Base-by-base conservation (phyloP, 371 early-diverging fungal genomes). In the Apophysomyces elegans region DNA sequence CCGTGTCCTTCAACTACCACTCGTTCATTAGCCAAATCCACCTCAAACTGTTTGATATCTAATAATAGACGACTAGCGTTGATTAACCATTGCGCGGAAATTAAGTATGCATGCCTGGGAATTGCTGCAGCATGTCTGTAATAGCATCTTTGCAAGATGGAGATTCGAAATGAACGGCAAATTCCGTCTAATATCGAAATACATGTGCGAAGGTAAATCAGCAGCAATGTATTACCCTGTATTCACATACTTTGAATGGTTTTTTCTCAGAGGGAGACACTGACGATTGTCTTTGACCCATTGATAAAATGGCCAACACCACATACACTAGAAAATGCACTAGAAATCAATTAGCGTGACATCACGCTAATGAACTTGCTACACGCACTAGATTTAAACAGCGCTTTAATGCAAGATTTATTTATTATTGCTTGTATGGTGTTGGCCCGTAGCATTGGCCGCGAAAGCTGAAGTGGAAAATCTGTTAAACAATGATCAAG, bases 111-210 rank as follows among this genome's bases (percentile, higher is more conserved):
- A 59, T 79, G 83, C 85, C 87, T 41, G 83, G 70, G 37, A 77
- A 71, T 1, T 69, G 50, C 5, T 84, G 64, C 11, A 91, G 79
- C 7, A 83, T 84, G 26, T 77, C 77, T 39, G 72, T 77, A 38
- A 91, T 79, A 58, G 82, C 83, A 37, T 85, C 72, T 0, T 87
- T 92, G 62, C 92, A 91, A 36, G 85, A 81, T 69, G 86, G 79
- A 57, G 92, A 91, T 7, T 90, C 86, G 88, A 91, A 88, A 70
- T 90, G 86, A 46, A 91, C 92, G 8, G 92, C 91, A 58, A 89
- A 89, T 67, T 91, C 90, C 5, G 90, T 84, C 84, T 86, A 61
- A 26, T 3, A 26, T 26, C 32, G 18, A n/a, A 3, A 11, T 1
- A 2, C 18, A n/a, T 2, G 47, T 1, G 2, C 1, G 16, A 7